A percentile compares a stretch with the other conserved stretches of the same genome.
Evolutionary conservation across 2,329 filamentous ascomycete species (phyloP).

Genomic region (Hypomyces rosellus): DNA sequence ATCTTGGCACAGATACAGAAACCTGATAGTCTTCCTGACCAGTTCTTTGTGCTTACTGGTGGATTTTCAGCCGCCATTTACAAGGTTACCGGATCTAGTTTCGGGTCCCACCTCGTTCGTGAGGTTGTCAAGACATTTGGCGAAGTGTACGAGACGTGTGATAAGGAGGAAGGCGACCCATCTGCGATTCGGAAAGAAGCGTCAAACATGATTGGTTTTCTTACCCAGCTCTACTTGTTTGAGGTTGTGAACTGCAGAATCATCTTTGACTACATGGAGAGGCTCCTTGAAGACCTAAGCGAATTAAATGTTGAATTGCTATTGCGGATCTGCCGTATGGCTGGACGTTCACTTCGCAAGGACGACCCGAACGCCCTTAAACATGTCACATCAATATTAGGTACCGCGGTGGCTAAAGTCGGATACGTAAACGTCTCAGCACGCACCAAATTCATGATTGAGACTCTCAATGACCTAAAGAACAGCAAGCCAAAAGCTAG

Average conservation of each 20-base stretch:
- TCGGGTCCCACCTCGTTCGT: constrained; percentile 81
- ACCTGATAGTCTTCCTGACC: constrained; percentile 71
- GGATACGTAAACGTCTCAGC: constrained; percentile 70
- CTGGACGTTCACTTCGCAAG: constrained; percentile 74
- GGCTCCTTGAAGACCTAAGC: constrained; percentile 67
- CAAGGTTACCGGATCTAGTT: constrained; percentile 79
- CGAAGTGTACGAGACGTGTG: constrained; percentile 48
- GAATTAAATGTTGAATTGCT: constrained; percentile 87
- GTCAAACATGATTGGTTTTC: constrained; percentile 72
- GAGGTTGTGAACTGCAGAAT: constrained; percentile 77
- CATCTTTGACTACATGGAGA: constrained; percentile 83
- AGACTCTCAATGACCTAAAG: constrained; percentile 89
- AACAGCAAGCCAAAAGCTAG: constrained; percentile 84
- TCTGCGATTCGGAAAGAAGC: constrained; percentile 29
- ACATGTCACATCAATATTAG: constrained; percentile 76
- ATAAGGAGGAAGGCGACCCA: constrained; percentile 35
- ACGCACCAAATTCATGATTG: constrained; percentile 94
- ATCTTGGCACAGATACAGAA: constrained; percentile 76
- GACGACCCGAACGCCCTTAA: constrained; percentile 86
- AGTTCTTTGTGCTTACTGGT: constrained; percentile 83
- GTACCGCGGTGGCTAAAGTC: constrained; percentile 60
- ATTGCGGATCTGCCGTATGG: constrained; percentile 74
- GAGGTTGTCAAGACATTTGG: constrained; percentile 71
- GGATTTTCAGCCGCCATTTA: constrained; percentile 86
- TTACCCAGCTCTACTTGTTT: constrained; percentile 88